phyloP scores from a whole-genome alignment of 805 yeast genomes.

The Peterozyma toletana region DNA sequence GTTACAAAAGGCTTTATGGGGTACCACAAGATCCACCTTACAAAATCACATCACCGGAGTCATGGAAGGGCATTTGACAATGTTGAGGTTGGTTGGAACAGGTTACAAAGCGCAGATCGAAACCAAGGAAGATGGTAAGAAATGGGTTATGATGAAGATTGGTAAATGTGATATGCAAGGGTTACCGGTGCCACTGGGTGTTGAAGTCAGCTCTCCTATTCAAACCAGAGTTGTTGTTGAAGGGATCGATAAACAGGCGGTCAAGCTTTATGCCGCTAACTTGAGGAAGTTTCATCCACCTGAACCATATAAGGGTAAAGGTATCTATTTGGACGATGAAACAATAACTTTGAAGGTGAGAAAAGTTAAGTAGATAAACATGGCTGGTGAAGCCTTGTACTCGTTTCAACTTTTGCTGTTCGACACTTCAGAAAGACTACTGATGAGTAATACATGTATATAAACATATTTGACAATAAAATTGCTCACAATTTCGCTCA shows the following conservation, averaged over 20 bases:
- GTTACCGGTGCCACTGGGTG: conserved; percentile 67
- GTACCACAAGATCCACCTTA: conserved; percentile 76
- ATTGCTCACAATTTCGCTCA: too few species aligned
- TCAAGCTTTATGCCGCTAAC: conserved; percentile 81
- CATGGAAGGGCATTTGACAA: conserved; percentile 85
- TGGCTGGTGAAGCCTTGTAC: too few species aligned
- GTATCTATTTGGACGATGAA: conserved; percentile 87
- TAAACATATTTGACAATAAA: too few species aligned
- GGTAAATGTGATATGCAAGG: conserved; percentile 83
- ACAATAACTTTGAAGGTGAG: conserved; percentile 85
- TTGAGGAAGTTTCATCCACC: conserved; percentile 88
- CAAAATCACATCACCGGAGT: conserved; percentile 81
- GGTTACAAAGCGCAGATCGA: conserved; percentile 90
- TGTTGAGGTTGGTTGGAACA: conserved; percentile 88
- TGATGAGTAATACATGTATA: too few species aligned
- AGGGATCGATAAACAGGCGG: conserved; percentile 84
- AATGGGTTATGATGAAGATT: conserved; percentile 68
- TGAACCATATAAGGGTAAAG: conserved; percentile 98
- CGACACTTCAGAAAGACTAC: too few species aligned
- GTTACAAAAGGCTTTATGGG: conserved; percentile 89
- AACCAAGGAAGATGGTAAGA: conserved; percentile 37
- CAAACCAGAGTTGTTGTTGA: conserved; percentile 83
- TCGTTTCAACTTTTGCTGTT: too few species aligned
- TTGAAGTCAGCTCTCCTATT: conserved; percentile 69
- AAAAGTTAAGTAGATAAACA: conserved; percentile 64